Evolutionary conservation across 2,329 filamentous ascomycete genomes (phyloP).

Genomic region (Neofusicoccum cordaticola): DNA sequence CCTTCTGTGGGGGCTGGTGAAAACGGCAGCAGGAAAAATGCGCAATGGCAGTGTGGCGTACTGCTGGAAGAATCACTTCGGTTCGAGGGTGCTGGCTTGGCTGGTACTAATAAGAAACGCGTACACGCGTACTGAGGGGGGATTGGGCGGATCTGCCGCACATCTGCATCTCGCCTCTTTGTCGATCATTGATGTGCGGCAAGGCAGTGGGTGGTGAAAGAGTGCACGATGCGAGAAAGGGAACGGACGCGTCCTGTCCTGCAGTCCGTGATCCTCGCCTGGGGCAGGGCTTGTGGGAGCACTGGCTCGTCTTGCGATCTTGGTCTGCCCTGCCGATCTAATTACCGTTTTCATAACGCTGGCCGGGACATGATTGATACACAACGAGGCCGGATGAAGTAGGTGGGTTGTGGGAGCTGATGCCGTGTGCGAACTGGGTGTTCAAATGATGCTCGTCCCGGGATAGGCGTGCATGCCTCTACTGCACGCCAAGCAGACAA

Average conservation of each 20-base stretch:
- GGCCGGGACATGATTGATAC: neutral
- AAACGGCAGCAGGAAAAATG: neutral
- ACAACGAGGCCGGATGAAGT: neutral
- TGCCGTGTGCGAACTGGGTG: neutral
- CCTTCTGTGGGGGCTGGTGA: neutral
- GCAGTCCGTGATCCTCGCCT: slow-evolving; percentile 3
- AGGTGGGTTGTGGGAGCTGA: neutral
- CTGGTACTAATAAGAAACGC: neutral
- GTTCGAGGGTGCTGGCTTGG: neutral
- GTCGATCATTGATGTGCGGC: slow-evolving; percentile 1
- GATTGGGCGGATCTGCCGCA: slow-evolving; percentile 2
- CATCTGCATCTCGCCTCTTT: slow-evolving; percentile 5
- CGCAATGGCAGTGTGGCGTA: neutral
- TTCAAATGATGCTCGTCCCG: neutral
- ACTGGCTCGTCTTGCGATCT: neutral
- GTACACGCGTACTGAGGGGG: slow-evolving; percentile 1
- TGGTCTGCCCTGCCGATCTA: slow-evolving; percentile 10
- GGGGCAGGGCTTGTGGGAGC: neutral
- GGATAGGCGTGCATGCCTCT: neutral
- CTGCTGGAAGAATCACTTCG: neutral
- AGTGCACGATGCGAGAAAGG: neutral
- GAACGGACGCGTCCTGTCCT: neutral
- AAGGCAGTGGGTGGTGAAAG: neutral
- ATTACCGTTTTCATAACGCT: slow-evolving; percentile 11
- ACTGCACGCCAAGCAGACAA: slow-evolving; percentile 5